phyloP scores from a whole-genome alignment of 768 basidiomycete genomes.

The Tephrocybe sp. region DNA sequence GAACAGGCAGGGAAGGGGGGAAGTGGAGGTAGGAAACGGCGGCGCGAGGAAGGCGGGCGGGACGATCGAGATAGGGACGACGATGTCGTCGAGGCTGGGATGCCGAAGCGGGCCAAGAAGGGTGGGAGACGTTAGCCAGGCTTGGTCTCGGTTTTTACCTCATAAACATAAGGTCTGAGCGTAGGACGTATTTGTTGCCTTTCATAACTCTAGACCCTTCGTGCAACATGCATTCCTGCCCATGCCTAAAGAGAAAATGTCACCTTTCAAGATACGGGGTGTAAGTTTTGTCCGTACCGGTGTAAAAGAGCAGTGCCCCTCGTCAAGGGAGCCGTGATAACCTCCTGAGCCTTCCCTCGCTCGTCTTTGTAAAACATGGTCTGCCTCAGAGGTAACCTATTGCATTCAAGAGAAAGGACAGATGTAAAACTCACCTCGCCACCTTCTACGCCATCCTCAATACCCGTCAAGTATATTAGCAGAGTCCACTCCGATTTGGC shows the following conservation, averaged over 20 bases:
- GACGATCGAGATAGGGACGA: slow-evolving; percentile 92
- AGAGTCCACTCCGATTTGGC: slow-evolving; percentile 77
- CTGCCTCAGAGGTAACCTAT: slow-evolving; percentile 26
- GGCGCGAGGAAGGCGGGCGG: slow-evolving; percentile 43
- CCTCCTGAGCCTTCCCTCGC: slow-evolving; percentile 43
- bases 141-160: slow-evolving; percentile 20
- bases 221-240: slow-evolving; percentile 68
- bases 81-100: slow-evolving; percentile 87
- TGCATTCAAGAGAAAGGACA: not conserved
- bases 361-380: slow-evolving; percentile 69
- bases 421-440: slow-evolving; percentile 46
- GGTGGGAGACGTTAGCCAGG: slow-evolving; percentile 35
- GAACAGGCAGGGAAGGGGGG: slow-evolving; percentile 56
- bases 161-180: slow-evolving; percentile 70
- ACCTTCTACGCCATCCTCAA: slow-evolving; percentile 70
- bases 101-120: slow-evolving; percentile 64
- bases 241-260: slow-evolving; percentile 67
- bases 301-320: slow-evolving; percentile 68
- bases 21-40: slow-evolving; percentile 34
- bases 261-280: not conserved
- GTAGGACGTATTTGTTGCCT: slow-evolving; percentile 70
- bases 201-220: slow-evolving; percentile 61
- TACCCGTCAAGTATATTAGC: slow-evolving; percentile 68
- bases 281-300: slow-evolving; percentile 33
- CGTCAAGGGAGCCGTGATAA: slow-evolving; percentile 49